Evolutionary conservation across 2,329 filamentous ascomycete species (phyloP), one percentile per base, ranked within the genome.

Genomic region (Scedosporium apiospermum): DNA sequence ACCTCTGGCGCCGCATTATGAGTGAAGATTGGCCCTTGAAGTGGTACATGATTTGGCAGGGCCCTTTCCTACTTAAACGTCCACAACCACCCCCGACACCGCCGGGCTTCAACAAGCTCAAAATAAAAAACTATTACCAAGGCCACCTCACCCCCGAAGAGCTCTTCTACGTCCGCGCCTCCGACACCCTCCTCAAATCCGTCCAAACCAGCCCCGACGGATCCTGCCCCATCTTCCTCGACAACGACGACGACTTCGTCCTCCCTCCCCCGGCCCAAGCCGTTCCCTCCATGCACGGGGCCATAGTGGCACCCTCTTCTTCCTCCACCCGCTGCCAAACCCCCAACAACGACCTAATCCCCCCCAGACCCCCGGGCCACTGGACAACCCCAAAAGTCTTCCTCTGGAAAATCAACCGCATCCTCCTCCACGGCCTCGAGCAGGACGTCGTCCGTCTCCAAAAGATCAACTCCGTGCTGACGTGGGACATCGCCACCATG

Each of bases 11-110:
- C 38, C 75, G 77, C 27, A 76, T 84, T 18, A 71, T 82, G 65
- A 72, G 75, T 58, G 76, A 82, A 49, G 82, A 85, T 66, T 82
- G 79, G 76, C 75, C 76, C 16, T 68, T 84, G 6, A 78, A 75
- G 63, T 76, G 75, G 72, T 82, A 77, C 67, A 73, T 83, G 61
- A 68, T 78, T 38, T 72, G 78, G 66, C 71, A 76, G 10, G 82
- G 82, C 0, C 80, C 79, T 12, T 70, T 78, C 41, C 74, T 83
- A 0, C 74, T 80, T 10, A 69, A 67, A 26, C 75, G 78, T 16
- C 68, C 72, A 14, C 68, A 69, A 0, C 73, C 74, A 0, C 74
- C 74, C 0, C 70, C 74, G 0, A 72, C 73, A 3, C 74, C 74
- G 0, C 60, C 63, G 60, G 76, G 75, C 6, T 77, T 75, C 57